Evolutionary conservation across 805 yeast genomes (phyloP).

Genomic region (Suhomyces sp.): DNA sequence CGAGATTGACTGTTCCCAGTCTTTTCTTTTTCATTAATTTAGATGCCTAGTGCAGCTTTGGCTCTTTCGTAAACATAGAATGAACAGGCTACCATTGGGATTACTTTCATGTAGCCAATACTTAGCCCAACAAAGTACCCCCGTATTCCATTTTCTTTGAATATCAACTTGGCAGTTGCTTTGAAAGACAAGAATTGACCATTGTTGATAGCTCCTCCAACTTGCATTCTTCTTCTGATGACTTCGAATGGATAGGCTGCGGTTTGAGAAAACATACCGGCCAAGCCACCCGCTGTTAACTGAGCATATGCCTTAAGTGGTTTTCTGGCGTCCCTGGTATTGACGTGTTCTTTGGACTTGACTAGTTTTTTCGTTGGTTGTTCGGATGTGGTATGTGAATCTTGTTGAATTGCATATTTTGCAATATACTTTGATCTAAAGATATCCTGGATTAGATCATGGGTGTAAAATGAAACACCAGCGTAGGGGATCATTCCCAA

Average conservation of each 20-base stretch:
- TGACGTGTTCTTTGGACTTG: slow-evolving; percentile 17
- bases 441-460: slow-evolving; percentile 85
- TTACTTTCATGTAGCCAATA: slow-evolving; percentile 91
- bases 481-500: slow-evolving; percentile 97
- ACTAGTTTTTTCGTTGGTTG: slow-evolving; percentile 6
- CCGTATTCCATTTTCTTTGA: slow-evolving; percentile 68
- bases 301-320: slow-evolving; percentile 93
- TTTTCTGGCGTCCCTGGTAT: slow-evolving; percentile 41
- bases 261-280: slow-evolving; percentile 93
- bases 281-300: slow-evolving; percentile 89
- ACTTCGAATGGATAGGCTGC: slow-evolving; percentile 98
- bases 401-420: slow-evolving; percentile 44
- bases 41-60: slow-evolving; percentile 68
- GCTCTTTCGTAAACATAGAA: slow-evolving; percentile 90
- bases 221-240: slow-evolving; percentile 92
- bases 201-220: slow-evolving; percentile 70
- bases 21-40: not conserved
- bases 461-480: slow-evolving; percentile 94
- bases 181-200: slow-evolving; percentile 55
- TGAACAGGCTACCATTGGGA: slow-evolving; percentile 97
- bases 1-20: not conserved
- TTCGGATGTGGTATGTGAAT: not conserved
- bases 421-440: slow-evolving; percentile 61
- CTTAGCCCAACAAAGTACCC: slow-evolving; percentile 95
- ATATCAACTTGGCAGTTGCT: slow-evolving; percentile 58